phyloP scores from a whole-genome alignment of 345 rosid species.

The Streptanthus diversifolius region DNA sequence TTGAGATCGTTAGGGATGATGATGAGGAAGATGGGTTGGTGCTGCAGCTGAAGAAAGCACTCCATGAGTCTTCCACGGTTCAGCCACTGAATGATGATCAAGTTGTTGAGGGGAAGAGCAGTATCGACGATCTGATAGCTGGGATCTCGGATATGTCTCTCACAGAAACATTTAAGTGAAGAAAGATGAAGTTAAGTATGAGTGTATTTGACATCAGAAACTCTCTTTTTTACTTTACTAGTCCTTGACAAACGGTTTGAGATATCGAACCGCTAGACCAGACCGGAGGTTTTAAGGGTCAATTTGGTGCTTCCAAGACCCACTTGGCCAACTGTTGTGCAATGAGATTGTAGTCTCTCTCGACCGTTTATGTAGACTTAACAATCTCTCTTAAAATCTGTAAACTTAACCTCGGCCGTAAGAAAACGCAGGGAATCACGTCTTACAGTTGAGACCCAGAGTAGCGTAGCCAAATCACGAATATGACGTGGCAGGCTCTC shows the following conservation, averaged over 20 bases:
- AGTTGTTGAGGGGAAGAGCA: slow-evolving; percentile 27
- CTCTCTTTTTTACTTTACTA: background rate
- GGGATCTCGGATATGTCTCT: slow-evolving; percentile 59
- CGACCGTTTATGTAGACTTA: slow-evolving; percentile 18
- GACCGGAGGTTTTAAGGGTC: background rate
- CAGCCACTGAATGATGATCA: slow-evolving; percentile 31
- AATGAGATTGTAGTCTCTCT: slow-evolving; percentile 17
- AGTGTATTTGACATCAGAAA: background rate
- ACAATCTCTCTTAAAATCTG: slow-evolving; percentile 22
- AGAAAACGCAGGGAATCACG: background rate
- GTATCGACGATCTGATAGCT: slow-evolving; percentile 43
- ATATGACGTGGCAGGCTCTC: slow-evolving; percentile 1
- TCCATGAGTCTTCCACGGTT: slow-evolving; percentile 28
- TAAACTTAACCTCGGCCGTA: slow-evolving; percentile 21
- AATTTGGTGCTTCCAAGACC: background rate
- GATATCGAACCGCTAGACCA: background rate
- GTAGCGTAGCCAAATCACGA: background rate
- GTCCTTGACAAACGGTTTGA: background rate
- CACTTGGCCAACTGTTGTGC: slow-evolving; percentile 24
- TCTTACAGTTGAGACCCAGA: background rate
- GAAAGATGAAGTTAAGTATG: background rate
- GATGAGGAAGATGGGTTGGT: slow-evolving; percentile 56
- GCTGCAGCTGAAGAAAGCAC: slow-evolving; percentile 48
- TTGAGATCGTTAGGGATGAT: slow-evolving; percentile 44
- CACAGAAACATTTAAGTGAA: slow-evolving; percentile 22